Conservation (phyloP, 257 asterid genomes). For the Linderniella brevidens region DNA sequence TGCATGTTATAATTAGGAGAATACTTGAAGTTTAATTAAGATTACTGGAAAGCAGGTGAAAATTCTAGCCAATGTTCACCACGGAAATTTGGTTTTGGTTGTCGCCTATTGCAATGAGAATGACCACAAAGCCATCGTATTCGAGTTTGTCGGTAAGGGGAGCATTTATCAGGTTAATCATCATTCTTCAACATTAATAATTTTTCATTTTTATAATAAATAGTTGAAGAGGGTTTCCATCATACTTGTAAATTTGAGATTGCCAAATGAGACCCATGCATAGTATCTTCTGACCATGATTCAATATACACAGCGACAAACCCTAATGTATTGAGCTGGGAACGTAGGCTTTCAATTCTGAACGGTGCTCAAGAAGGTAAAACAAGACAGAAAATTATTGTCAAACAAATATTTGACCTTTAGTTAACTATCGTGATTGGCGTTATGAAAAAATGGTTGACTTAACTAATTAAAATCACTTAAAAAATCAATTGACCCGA, state of each 20-base stretch:
- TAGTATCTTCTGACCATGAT: background rate
- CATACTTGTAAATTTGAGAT: background rate
- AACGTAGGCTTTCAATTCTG: background rate
- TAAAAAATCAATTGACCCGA: background rate
- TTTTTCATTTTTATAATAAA: background rate
- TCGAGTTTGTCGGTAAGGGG: slow-evolving; percentile 32
- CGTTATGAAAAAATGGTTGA: background rate
- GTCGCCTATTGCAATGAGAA: slow-evolving; percentile 30
- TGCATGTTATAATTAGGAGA: background rate
- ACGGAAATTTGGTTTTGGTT: slow-evolving; percentile 20
- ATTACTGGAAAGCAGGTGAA: slow-evolving; percentile 18
- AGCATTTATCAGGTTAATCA: slow-evolving; percentile 20
- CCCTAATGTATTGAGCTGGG: slow-evolving; percentile 4
- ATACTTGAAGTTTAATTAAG: background rate
- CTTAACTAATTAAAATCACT: background rate
- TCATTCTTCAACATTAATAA: background rate
- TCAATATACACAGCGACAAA: background rate
- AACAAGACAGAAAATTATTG: background rate
- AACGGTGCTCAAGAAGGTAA: slow-evolving; percentile 1
- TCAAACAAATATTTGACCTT: background rate
- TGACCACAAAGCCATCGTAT: slow-evolving; percentile 19
- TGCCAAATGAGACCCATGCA: background rate
- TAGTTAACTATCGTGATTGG: too few species aligned
- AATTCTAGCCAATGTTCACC: slow-evolving; percentile 27
- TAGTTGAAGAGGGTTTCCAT: background rate